phyloP scores from a whole-genome alignment of 2,329 filamentous ascomycete genomes.

The Cordyceps militaris region DNA sequence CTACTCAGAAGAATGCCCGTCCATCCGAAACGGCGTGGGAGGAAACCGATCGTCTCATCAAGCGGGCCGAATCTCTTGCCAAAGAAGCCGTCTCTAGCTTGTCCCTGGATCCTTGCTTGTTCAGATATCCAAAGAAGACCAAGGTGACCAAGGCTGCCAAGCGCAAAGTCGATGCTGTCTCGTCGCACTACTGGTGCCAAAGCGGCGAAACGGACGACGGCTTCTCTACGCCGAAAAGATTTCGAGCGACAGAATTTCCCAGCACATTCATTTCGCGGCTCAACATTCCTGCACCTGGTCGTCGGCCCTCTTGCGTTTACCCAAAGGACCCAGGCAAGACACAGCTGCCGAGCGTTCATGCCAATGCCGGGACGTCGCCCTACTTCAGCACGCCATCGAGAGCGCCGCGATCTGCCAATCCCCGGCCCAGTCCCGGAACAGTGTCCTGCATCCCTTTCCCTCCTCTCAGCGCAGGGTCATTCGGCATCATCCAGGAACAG shows the following conservation, averaged over 20 bases:
- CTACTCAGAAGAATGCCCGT: neutral
- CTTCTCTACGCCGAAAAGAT: neutral
- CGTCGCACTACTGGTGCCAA: constrained; percentile 8
- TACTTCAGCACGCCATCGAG: constrained; percentile 24
- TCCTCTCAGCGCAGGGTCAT: constrained; percentile 52
- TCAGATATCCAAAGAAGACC: neutral
- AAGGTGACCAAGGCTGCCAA: neutral
- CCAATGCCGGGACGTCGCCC: constrained; percentile 20
- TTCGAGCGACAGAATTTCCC: neutral
- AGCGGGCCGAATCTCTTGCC: constrained; percentile 23
- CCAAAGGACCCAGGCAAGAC: neutral
- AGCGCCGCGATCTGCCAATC: constrained; percentile 16
- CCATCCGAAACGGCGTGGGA: neutral
- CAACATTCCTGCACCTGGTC: neutral
- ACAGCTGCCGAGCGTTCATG: neutral
- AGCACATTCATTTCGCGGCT: neutral
- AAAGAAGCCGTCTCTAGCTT: constrained; percentile 17
- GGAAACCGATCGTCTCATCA: constrained; percentile 20
- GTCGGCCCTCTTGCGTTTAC: neutral
- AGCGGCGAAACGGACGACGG: neutral
- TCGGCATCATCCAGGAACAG: constrained; percentile 80
- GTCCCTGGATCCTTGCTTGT: neutral
- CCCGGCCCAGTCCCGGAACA: constrained; percentile 34
- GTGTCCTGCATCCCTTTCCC: constrained; percentile 59
- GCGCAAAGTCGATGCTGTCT: neutral